Conservation (phyloP, 2,329 filamentous ascomycete genomes). For the Trichoderma sp. region DNA sequence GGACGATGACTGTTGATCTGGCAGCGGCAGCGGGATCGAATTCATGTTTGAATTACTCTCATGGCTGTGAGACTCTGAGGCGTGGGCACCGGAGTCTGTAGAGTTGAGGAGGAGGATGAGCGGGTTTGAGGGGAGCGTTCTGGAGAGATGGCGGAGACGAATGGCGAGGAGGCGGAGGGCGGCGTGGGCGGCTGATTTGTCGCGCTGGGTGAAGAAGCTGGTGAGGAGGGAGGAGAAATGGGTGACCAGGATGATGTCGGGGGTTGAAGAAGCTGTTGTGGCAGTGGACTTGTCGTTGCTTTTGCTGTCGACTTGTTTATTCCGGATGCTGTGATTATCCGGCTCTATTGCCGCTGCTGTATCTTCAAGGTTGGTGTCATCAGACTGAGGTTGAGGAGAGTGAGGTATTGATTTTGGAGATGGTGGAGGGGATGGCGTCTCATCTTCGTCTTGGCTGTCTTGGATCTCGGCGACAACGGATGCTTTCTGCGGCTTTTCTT, state of each 20-base stretch:
- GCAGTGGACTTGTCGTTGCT: not conserved
- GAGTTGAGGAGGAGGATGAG: conserved; percentile 61
- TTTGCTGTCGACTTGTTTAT: not conserved
- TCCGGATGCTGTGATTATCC: too few species aligned
- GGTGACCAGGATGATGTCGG: conserved; percentile 55
- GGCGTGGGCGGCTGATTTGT: conserved; percentile 52
- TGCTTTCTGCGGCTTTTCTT: not conserved
- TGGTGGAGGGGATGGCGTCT: conserved; percentile 25
- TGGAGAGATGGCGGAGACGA: conserved; percentile 52
- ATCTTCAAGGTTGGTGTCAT: not conserved
- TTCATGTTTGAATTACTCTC: not conserved
- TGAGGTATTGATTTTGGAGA: conserved; percentile 17
- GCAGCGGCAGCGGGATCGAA: not conserved
- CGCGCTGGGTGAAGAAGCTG: conserved; percentile 55
- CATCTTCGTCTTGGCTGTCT: conserved; percentile 43
- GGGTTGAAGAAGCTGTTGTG: not conserved
- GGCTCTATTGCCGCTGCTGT: not conserved
- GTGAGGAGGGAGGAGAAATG: conserved; percentile 58
- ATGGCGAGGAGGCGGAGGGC: conserved; percentile 53
- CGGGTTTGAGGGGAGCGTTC: conserved; percentile 46
- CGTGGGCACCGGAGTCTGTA: conserved; percentile 37
- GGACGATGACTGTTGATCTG: not conserved
- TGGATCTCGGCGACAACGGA: conserved; percentile 37
- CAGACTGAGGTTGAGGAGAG: not conserved
- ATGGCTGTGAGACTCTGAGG: conserved; percentile 18